Percentiles rank a stretch among this genome's conserved stretches.
phyloP scores from a whole-genome alignment of 805 yeast genomes.

The Saccharomycopsis fodiens region DNA sequence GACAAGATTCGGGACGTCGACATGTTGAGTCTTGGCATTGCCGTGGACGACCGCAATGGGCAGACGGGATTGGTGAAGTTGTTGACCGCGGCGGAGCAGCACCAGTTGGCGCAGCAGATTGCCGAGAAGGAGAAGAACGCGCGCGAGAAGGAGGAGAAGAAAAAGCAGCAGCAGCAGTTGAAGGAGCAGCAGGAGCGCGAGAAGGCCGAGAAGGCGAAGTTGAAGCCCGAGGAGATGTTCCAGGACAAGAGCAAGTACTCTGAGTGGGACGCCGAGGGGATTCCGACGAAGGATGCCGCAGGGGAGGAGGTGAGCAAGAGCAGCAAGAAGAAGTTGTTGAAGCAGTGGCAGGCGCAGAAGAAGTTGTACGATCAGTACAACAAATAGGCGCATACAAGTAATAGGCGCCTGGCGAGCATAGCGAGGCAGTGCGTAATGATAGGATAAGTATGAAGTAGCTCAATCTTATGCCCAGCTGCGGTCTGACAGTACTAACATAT shows the following conservation, averaged over 20 bases:
- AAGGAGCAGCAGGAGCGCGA: slow-evolving; percentile 60
- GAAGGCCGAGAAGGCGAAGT: slow-evolving; percentile 55
- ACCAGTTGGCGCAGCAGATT: slow-evolving; percentile 46
- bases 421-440: no score
- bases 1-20: slow-evolving; percentile 71
- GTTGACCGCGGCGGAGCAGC: slow-evolving; percentile 59
- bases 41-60: slow-evolving; percentile 80
- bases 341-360: slow-evolving; percentile 72
- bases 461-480: no score
- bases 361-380: slow-evolving; percentile 68
- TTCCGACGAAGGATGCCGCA: slow-evolving; percentile 66
- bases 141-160: slow-evolving; percentile 48
- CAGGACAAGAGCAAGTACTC: slow-evolving; percentile 40
- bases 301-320: slow-evolving; percentile 88
- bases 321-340: slow-evolving; percentile 71
- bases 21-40: slow-evolving; percentile 66
- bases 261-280: slow-evolving; percentile 79
- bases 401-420: no score
- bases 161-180: slow-evolving; percentile 45
- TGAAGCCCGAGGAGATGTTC: slow-evolving; percentile 70
- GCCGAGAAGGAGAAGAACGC: slow-evolving; percentile 39
- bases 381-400: neutral
- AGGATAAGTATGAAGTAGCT: no score
- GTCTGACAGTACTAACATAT: no score
- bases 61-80: slow-evolving; percentile 76